These are phyloP conservation scores for Colletotrichum magnum DNA, from an alignment of 2,329 filamentous ascomycete genomes.

Conservation along the genomic window DNA sequence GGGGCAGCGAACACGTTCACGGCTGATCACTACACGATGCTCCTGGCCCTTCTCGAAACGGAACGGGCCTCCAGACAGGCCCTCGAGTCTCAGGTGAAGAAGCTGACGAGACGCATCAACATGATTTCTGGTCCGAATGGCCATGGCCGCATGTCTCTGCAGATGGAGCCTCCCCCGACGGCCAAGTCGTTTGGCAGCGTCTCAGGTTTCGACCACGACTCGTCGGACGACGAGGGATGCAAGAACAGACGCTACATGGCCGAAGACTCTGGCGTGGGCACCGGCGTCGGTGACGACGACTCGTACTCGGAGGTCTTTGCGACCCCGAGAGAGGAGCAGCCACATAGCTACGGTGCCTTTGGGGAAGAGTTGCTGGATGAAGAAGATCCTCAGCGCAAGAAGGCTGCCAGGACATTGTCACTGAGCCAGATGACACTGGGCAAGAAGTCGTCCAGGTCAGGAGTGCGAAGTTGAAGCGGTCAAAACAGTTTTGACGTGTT, in stretches of 20 bases:
- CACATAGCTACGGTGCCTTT: slow-evolving; percentile 52
- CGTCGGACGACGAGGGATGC: slow-evolving; percentile 51
- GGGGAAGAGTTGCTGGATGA: slow-evolving; percentile 59
- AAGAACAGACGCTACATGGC: slow-evolving; percentile 37
- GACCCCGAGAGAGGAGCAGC: slow-evolving; percentile 64
- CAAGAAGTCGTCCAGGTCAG: slow-evolving; percentile 45
- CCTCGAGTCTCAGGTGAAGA: slow-evolving; percentile 70
- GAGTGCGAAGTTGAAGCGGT: slow-evolving; percentile 26
- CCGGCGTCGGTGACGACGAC: slow-evolving; percentile 55
- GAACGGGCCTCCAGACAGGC: slow-evolving; percentile 70
- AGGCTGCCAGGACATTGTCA: slow-evolving; percentile 75
- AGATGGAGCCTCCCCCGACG: slow-evolving; percentile 50
- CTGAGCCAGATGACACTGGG: slow-evolving; percentile 71
- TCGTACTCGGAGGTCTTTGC: slow-evolving; percentile 64
- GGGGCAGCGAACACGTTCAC: slow-evolving; percentile 47
- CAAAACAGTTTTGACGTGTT: slow-evolving; percentile 30
- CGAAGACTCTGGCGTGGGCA: slow-evolving; percentile 55
- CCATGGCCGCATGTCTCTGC: slow-evolving; percentile 37
- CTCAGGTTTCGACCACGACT: slow-evolving; percentile 60
- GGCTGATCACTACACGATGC: slow-evolving; percentile 63
- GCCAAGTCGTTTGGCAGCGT: slow-evolving; percentile 54
- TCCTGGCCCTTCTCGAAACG: slow-evolving; percentile 67
- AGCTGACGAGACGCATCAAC: slow-evolving; percentile 65
- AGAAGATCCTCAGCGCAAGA: slow-evolving; percentile 59
- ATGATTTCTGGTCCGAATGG: slow-evolving; percentile 53